Evolutionary conservation across 345 rosid genomes (phyloP), one percentile per base, ranked within the genome.

Genomic region (Salix udensis): DNA sequence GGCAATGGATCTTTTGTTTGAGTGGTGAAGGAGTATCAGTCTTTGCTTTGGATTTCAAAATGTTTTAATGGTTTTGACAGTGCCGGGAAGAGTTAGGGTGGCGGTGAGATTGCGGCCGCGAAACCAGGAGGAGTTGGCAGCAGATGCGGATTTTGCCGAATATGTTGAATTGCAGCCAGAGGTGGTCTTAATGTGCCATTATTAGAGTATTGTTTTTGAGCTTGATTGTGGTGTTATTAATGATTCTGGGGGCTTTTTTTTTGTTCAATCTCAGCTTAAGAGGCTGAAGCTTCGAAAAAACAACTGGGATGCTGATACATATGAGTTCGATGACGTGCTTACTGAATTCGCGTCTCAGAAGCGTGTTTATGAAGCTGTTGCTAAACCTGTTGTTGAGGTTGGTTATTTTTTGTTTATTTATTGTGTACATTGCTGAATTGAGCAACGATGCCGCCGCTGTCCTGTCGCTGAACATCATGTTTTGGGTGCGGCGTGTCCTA

Each of bases 381-480:
- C 84, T 13, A 82, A 82, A 76, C 84, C 84, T 44, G 81, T 82
- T 70, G 81, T 82, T 6, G 84, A 82, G 84, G 84, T 82, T 48
- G 7, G 72, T 76, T 65, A 21, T 55, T 62, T 66, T 65, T 65
- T n/a, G 58, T 65, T 23, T 31, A 67, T 73, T 37, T 69, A 19
- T 61, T 69, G 30, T 69, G 19, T 21, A n/a, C 71, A 28, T 46
- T 8, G 78, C 15, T 42, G 16, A 74, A 16, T 4, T 7, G 23
- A 46, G 50, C 30, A 13, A 36, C 34, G 12, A 68, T 76, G 72
- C 55, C 7, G 48, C 13, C 16, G 2, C n/a, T 1, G 7, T 52
- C 0, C 24, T 37, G 65, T 23, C 28, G 26, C 64, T 46, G 46
- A 61, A 16, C 55, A 10, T 62, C n/a, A 31, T 72, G 14, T 24